Evolutionary conservation across 495 filamentous ascomycete species (phyloP).

Genomic region (Hyaloscypha hepaticicola): DNA sequence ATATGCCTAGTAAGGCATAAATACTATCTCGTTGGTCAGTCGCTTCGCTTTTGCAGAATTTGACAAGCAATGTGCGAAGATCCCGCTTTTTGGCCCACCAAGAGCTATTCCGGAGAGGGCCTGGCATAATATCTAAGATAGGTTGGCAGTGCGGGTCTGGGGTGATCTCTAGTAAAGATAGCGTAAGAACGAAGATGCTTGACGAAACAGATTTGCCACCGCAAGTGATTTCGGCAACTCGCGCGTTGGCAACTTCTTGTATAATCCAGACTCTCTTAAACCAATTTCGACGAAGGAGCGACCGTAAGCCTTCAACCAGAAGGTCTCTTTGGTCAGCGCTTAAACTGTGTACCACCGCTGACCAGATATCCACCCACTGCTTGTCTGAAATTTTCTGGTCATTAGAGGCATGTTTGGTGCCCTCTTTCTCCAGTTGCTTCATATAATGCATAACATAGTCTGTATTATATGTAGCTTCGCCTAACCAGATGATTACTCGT

Average conservation of each 20-base stretch:
- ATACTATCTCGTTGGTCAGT: constrained; percentile 33
- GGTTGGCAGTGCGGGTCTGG: constrained; percentile 29
- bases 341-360: constrained; percentile 1
- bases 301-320: constrained; percentile 13
- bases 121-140: constrained; percentile 38
- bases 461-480: constrained; percentile 19
- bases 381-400: constrained; percentile 15
- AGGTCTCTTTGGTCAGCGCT: constrained; percentile 2
- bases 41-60: constrained; percentile 34
- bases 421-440: constrained; percentile 20
- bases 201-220: constrained; percentile 29
- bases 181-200: constrained; percentile 30
- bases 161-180: constrained; percentile 21
- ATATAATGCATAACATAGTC: constrained; percentile 23
- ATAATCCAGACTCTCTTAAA: constrained; percentile 36
- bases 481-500: constrained; percentile 20
- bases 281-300: constrained; percentile 28
- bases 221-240: constrained; percentile 30
- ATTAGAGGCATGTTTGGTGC: constrained; percentile 11
- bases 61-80: constrained; percentile 33
- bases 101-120: constrained; percentile 21
- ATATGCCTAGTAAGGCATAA: constrained; percentile 16
- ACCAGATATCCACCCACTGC: constrained; percentile 25
- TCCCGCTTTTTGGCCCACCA: constrained; percentile 33
- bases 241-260: constrained; percentile 34